Evolutionary conservation across 768 basidiomycete genomes (phyloP), one percentile per base, ranked within the genome.

Genomic region (Hygrophorus russula): DNA sequence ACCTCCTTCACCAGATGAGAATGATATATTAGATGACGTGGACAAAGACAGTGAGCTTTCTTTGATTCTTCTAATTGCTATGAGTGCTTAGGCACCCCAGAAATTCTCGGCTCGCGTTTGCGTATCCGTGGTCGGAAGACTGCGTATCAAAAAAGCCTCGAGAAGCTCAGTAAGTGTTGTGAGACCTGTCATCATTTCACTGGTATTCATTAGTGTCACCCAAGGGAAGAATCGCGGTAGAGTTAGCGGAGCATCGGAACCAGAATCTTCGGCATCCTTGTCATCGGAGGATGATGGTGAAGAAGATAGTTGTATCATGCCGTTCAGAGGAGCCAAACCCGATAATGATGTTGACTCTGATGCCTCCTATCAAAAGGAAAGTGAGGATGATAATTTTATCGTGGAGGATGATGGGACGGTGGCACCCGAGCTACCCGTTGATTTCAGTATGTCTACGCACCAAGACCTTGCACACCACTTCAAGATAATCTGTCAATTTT

Each of bases 401-500:
- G 79, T 87, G 27, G 76, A 86, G 30, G 83, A 88, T 48, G 78
- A 81, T 46, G 66, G 57, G 6, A 57, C 46, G 18, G 63, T 54
- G 0, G 53, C 57, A 3, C 59, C 71, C 14, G 60, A 69, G 29
- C 67, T 89, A n/a, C 88, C 87, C 7, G 67, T 69, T 41, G 75
- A 82, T 52, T 94, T 88, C 62, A 90, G 86, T 59, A 79, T 85
- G 78, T 73, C 73, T 43, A 69, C 79, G 1, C 80, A 83, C 56
- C 78, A 89, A 55, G 82, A 87, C 52, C 66, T 84, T 14, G 64
- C 73, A 11, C 74, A 82, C 49, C 84, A 90, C 48, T 89, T 90
- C 73, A 91, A 90, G 62, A 80, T 83, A 31, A 70, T 91, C 35
- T 90, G 87, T 51, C 90, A 94, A 55, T 73, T 91, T 20, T 85